phyloP scores from a whole-genome alignment of 2,329 filamentous ascomycete genomes.

The Fusarium sp. region DNA sequence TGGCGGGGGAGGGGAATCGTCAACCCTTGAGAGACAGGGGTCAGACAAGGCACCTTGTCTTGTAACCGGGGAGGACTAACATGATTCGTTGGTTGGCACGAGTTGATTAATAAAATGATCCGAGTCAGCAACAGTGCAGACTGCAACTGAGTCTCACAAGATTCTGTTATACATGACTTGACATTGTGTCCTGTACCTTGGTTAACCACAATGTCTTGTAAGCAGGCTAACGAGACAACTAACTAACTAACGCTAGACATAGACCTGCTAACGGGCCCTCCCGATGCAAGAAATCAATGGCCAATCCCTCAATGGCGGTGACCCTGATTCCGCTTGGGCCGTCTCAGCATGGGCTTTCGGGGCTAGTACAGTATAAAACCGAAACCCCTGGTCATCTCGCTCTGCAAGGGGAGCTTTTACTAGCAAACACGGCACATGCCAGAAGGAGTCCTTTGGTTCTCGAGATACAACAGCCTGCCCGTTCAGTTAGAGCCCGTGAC shows the following conservation, averaged over 20 bases:
- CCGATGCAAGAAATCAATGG: conserved; percentile 18
- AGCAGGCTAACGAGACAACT: not conserved
- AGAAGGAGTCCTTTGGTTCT: conserved; percentile 2
- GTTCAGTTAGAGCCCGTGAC: conserved; percentile 12
- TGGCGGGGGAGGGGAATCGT: conserved; percentile 20
- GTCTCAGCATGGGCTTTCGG: not conserved
- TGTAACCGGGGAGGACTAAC: not conserved
- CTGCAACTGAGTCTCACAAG: not conserved
- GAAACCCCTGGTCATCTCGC: not conserved
- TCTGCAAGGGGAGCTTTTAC: conserved; percentile 5
- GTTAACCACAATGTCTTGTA: too few relatives aligned
- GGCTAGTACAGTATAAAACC: not conserved
- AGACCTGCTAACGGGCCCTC: not conserved
- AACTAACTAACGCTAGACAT: conserved; percentile 4
- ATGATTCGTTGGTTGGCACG: not conserved
- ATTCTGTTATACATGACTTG: too few relatives aligned
- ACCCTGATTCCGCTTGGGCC: not conserved
- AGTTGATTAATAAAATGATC: not conserved
- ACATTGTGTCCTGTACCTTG: too few relatives aligned
- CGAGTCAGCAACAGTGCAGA: not conserved
- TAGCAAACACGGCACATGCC: not conserved
- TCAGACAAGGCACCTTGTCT: conserved; percentile 1
- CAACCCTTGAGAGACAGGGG: conserved; percentile 21
- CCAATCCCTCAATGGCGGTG: conserved; percentile 4
- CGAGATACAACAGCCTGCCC: conserved; percentile 14